phyloP scores from a whole-genome alignment of 805 yeast species.

The Zygotorulaspora chibaensis region DNA sequence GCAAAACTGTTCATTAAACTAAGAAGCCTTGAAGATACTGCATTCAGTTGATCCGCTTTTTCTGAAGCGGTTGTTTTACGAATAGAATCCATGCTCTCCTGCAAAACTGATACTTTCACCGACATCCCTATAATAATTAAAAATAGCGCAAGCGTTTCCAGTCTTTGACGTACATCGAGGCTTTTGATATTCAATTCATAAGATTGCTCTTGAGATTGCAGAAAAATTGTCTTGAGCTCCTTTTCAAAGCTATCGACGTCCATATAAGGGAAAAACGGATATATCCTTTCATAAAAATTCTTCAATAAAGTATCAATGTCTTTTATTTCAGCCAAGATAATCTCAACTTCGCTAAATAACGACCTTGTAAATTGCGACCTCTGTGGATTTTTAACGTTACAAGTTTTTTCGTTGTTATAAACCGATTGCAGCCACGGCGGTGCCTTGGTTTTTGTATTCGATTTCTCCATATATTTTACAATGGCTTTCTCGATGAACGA shows the following conservation, averaged over 20 bases:
- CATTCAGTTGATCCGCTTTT: not conserved
- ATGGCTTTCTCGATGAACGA: constrained; percentile 20
- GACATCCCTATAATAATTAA: constrained; percentile 9
- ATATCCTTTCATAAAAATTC: constrained; percentile 6
- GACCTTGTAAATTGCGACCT: not conserved
- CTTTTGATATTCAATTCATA: constrained; percentile 9
- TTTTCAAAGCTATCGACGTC: constrained; percentile 10
- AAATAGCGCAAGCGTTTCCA: constrained; percentile 14
- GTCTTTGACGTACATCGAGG: constrained; percentile 11
- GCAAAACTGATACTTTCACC: constrained; percentile 1
- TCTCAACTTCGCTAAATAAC: not conserved
- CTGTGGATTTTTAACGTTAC: not conserved
- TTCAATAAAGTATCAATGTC: not conserved
- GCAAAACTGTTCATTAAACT: constrained; percentile 13
- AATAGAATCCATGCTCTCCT: not conserved
- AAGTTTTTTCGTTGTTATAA: not conserved
- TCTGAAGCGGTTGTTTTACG: constrained; percentile 1
- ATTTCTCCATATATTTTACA: constrained; percentile 13
- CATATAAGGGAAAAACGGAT: constrained; percentile 11
- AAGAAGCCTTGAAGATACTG: constrained; percentile 7
- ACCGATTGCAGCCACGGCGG: not conserved
- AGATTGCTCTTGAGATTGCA: not conserved
- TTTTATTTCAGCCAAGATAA: not conserved
- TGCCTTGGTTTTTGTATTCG: not conserved
- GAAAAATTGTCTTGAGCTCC: not conserved